Base-by-base conservation (phyloP, 164 flowering plant species). In the Saururus chinensis region DNA sequence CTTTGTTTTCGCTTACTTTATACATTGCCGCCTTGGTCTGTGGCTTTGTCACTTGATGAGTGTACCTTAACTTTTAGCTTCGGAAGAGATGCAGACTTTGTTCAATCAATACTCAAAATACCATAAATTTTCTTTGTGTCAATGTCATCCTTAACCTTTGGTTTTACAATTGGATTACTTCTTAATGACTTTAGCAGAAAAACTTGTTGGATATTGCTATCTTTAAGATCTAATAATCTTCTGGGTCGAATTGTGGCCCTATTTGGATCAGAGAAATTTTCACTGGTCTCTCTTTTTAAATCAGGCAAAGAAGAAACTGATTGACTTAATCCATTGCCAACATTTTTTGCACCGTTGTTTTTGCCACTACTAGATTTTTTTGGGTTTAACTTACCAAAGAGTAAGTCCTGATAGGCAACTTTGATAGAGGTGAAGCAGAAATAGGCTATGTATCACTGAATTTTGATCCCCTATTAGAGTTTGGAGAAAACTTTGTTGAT, bases 221-320 rank as follows among this genome's bases (percentile, higher is more conserved):
- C 65, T 75, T 81, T 89, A 57, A 95, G 96, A 59, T 93, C 99
- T 40, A 97, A 88, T 24, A 88, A 74, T 75, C 97, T 85, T 79
- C 95, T 84, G 57, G 72, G 76, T 56, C 82, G 68, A 5, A 82
- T 77, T 70, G 82, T 70, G 54, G 84, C 71, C 72, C 76, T 77
- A 72, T 84, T 88, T 40, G 84, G 60, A 56, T 84, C 95, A 59
- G 80, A 70, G 37, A 78, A 68, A 19, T 49, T 61, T 55, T 59
- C 70, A 65, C 37, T 60, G 48, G 63, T 75, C 62, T 72, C 85
- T 71, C 78, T 82, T 77, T 82, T 95, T 60, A 77, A 61, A 67
- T 80, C 88, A 57, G 86, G 74, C 66, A 88, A 71, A 20, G 96
- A 83, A 59, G 95, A 79, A 0, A 71, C 82, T 26, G 95, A 95